phyloP scores from a whole-genome alignment of 2,329 filamentous ascomycete species.

The Cladophialophora psammophila region DNA sequence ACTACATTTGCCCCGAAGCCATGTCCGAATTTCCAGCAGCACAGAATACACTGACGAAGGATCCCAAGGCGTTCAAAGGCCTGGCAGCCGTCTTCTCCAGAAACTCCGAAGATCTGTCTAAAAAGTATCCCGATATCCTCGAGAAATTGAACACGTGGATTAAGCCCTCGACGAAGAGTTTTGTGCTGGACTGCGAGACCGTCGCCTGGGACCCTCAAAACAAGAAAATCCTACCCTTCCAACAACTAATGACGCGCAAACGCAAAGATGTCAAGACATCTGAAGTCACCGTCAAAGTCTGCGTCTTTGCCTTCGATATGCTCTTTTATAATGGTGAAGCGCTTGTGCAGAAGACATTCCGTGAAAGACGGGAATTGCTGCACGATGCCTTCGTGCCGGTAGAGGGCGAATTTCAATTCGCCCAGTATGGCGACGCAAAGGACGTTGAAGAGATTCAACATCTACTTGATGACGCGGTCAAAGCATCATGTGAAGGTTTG shows the following conservation, averaged over 20 bases:
- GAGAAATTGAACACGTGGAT: conserved; percentile 88
- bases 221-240: conserved; percentile 96
- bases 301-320: conserved; percentile 94
- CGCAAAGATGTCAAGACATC: conserved; percentile 95
- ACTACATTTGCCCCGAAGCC: conserved; percentile 87
- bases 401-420: conserved; percentile 91
- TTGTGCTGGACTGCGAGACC: conserved; percentile 98
- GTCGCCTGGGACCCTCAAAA: conserved; percentile 94
- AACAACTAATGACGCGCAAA: conserved; percentile 97
- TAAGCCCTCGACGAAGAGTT: conserved; percentile 86
- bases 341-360: conserved; percentile 83
- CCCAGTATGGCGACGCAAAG: conserved; percentile 83
- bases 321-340: conserved; percentile 91
- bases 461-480: conserved; percentile 92
- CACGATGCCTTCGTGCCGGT: conserved; percentile 74
- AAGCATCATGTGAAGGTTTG: conserved; percentile 92
- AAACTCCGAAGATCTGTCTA: conserved; percentile 95
- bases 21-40: conserved; percentile 71
- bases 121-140: conserved; percentile 96
- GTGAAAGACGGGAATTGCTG: conserved; percentile 81
- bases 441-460: conserved; percentile 92
- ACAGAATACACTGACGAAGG: conserved; percentile 68
- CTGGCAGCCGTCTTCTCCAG: conserved; percentile 94
- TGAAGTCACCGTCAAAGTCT: conserved; percentile 95
- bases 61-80: conserved; percentile 63